Evolutionary conservation across 2,329 filamentous ascomycete genomes (phyloP).

Genomic region (Aspergillus fumigatus): DNA sequence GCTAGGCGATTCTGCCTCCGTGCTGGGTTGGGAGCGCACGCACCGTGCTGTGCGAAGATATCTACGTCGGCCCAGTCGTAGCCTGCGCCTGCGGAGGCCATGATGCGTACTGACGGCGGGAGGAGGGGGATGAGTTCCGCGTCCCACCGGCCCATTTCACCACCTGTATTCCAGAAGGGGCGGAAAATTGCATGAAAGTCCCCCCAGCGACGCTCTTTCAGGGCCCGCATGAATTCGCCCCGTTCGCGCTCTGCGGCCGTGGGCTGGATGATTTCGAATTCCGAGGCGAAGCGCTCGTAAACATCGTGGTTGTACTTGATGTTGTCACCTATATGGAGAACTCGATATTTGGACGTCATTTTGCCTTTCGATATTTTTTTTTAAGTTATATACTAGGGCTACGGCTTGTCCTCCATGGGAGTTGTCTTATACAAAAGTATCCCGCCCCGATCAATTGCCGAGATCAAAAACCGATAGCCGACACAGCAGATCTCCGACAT

Average conservation of each 20-base stretch:
- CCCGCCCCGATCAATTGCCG: background rate
- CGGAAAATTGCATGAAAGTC: conserved; percentile 49
- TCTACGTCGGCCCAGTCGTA: conserved; percentile 62
- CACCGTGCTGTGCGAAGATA: conserved; percentile 57
- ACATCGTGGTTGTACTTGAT: conserved; percentile 47
- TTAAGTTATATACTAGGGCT: background rate
- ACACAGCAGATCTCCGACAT: background rate
- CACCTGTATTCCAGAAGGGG: conserved; percentile 61
- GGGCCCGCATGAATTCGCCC: conserved; percentile 37
- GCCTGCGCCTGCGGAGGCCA: conserved; percentile 57
- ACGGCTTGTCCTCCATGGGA: background rate
- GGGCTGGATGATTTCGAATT: conserved; percentile 41
- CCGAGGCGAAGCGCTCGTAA: conserved; percentile 36
- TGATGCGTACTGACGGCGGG: conserved; percentile 52
- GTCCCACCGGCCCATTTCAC: conserved; percentile 63
- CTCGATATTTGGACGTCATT: conserved; percentile 29
- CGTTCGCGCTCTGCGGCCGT: conserved; percentile 30
- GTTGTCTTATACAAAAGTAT: background rate
- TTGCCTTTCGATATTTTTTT: conserved; percentile 3
- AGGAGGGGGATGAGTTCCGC: conserved; percentile 53
- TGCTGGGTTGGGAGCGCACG: conserved; percentile 27
- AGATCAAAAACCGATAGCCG: background rate
- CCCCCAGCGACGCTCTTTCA: conserved; percentile 39
- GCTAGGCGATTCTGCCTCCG: background rate
- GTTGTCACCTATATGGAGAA: conserved; percentile 44